Base-by-base conservation (phyloP, 2,329 filamentous ascomycete species). In the Trichoderma sp. region DNA sequence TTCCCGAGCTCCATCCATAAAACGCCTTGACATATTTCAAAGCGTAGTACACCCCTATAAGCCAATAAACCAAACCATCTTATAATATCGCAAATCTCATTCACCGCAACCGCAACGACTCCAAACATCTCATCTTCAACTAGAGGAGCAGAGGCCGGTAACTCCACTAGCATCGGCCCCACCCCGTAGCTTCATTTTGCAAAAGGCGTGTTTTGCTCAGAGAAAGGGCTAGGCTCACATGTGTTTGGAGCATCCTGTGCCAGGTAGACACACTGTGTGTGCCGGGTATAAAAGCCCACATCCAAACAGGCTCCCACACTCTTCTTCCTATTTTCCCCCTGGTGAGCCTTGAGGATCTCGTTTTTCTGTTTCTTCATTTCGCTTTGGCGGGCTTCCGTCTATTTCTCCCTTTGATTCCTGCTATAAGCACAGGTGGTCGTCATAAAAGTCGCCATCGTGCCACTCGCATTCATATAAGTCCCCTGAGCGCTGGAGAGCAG, bases 281-380 rank as follows among this genome's bases (percentile, higher is more conserved):
- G 43, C 19, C 67, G 49, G 27, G 33, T 69, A 69, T 69, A 69
- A 73, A 75, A 75, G 68, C 64, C 63, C 47, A 69, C 73, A 70
- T 70, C n/a, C 62, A 31, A n/a, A 52, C 65, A 55, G 61, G 52
- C 37, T 71, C 49, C 53, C 63, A 66, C 61, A 60, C 43, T 60
- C 66, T 37, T 47, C 35, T 27, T 27, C 49, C 37, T 29, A 27
- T 13, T 49, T n/a, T 21, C 63, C 52, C 67, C 55, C 60, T 69
- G 40, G 47, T 65, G 40, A 59, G 64, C 35, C 13, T 47, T 13
- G 6, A 68, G 27, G 24, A 57, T 10, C 53, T 24, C 19, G 31
- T 37, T 40, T 19, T n/a, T 59, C 27, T 52, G 10, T 53, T 40
- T 58, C 13, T 40, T 31, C 67, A 62, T 33, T 33, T 61, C 31